These are phyloP conservation scores for Colletotrichum lupini DNA, from an alignment of 2,329 filamentous ascomycete species.

Conservation along the genomic window DNA sequence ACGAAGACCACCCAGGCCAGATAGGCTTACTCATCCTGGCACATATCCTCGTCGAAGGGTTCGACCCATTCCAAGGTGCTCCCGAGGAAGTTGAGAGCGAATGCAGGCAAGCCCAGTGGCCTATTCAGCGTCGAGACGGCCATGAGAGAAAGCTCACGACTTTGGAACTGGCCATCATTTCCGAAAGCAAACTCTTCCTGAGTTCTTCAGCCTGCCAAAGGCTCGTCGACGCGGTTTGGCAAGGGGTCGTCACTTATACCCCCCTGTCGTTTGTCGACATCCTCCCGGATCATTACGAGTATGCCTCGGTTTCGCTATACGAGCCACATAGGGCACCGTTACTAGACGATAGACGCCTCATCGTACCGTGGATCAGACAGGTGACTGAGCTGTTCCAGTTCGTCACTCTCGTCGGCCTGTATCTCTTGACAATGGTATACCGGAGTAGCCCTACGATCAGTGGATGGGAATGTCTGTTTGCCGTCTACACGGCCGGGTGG, in stretches of 20 bases:
- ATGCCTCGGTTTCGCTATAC: conserved; percentile 76
- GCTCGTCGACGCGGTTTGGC: conserved; percentile 77
- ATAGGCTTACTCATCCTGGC: conserved; percentile 73
- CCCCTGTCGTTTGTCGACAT: conserved; percentile 78
- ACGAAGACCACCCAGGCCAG: conserved; percentile 73
- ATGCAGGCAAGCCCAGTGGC: conserved; percentile 47
- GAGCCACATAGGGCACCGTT: conserved; percentile 73
- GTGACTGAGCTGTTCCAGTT: conserved; percentile 75
- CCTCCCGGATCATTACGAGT: conserved; percentile 78
- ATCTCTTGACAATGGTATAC: conserved; percentile 71
- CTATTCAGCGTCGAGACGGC: conserved; percentile 50
- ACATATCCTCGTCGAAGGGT: conserved; percentile 76
- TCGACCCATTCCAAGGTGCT: conserved; percentile 78
- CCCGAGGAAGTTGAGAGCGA: conserved; percentile 64
- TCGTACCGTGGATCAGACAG: conserved; percentile 76
- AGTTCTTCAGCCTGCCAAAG: conserved; percentile 76
- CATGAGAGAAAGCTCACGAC: conserved; percentile 70
- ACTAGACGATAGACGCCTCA: conserved; percentile 77
- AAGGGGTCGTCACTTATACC: conserved; percentile 77
- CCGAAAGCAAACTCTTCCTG: conserved; percentile 76
- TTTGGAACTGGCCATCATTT: conserved; percentile 77
- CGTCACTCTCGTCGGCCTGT: conserved; percentile 69
- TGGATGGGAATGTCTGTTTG: conserved; percentile 68
- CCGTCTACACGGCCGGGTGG: conserved; percentile 75
- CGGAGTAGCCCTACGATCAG: conserved; percentile 59